Percentiles rank a stretch among this genome's conserved stretches.
phyloP scores from a whole-genome alignment of 2,329 filamentous ascomycete genomes.

The Nemania serpens region DNA sequence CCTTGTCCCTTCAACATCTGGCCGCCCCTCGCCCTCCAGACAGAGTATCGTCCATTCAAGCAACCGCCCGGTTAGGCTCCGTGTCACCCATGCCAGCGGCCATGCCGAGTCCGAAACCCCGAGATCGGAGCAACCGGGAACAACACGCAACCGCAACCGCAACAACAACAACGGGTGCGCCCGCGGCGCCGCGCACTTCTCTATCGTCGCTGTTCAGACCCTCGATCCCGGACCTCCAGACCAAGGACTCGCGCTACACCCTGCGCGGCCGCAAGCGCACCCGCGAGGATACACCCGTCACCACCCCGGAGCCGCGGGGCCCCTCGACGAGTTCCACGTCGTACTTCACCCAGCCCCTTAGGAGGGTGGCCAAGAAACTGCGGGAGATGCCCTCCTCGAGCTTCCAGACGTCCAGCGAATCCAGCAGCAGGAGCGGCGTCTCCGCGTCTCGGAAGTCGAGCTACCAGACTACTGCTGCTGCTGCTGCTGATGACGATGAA shows the following conservation, averaged over 20 bases:
- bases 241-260: conserved; percentile 31
- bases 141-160: background rate
- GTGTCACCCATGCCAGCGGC: conserved; percentile 2
- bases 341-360: conserved; percentile 36
- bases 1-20: conserved; percentile 27
- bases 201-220: conserved; percentile 20
- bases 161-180: background rate
- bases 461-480: background rate
- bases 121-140: conserved; percentile 15
- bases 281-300: conserved; percentile 39
- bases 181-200: conserved; percentile 9
- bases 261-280: conserved; percentile 57
- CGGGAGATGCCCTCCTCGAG: conserved; percentile 51
- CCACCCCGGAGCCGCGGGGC: conserved; percentile 31
- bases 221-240: conserved; percentile 24
- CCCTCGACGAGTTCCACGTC: conserved; percentile 14
- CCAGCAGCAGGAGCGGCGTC: conserved; percentile 6
- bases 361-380: conserved; percentile 56
- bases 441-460: background rate
- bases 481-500: conserved; percentile 21
- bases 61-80: conserved; percentile 4
- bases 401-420: conserved; percentile 7
- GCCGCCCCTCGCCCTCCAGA: conserved; percentile 29
- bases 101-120: background rate
- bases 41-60: conserved; percentile 31